These are phyloP conservation scores for Pneumocystis canis DNA, from an alignment of 1,139 yeast species.

Conservation along the genomic window DNA sequence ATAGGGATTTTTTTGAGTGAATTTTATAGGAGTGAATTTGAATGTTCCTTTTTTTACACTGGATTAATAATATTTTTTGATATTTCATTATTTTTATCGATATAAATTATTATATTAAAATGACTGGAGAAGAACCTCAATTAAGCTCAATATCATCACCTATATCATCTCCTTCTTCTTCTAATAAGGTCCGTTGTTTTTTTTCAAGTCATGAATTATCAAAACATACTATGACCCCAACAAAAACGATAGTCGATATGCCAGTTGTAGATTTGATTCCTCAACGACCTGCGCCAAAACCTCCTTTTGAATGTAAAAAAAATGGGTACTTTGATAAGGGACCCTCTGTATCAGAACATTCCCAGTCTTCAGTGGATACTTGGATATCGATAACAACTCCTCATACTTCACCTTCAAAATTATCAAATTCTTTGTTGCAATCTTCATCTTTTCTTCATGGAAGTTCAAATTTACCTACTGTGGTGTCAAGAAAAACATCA, in stretches of 20 bases:
- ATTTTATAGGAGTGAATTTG: too few relatives aligned
- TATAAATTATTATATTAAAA: not conserved
- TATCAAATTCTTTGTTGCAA: slow-evolving; percentile 2
- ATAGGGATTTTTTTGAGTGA: not conserved
- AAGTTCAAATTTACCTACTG: not conserved
- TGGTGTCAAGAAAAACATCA: not conserved
- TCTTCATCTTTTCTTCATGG: not conserved
- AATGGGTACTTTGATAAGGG: not conserved
- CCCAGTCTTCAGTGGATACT: not conserved
- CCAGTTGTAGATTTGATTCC: slow-evolving; percentile 7
- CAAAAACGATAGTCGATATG: not conserved
- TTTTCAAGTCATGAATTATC: not conserved
- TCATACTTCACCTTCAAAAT: slow-evolving; percentile 4
- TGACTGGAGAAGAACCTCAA: not conserved
- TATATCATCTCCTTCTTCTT: not conserved
- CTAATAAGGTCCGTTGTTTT: not conserved
- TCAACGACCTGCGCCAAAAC: slow-evolving; percentile 9
- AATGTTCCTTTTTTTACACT: not conserved
- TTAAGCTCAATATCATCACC: not conserved
- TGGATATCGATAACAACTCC: not conserved
- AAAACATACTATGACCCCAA: not conserved
- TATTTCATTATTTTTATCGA: not conserved
- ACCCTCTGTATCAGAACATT: not conserved
- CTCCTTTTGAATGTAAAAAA: slow-evolving; percentile 1
- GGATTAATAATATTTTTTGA: not conserved